Evolutionary conservation across 768 basidiomycete species (phyloP).

Genomic region (Lactifluus subvellereus): DNA sequence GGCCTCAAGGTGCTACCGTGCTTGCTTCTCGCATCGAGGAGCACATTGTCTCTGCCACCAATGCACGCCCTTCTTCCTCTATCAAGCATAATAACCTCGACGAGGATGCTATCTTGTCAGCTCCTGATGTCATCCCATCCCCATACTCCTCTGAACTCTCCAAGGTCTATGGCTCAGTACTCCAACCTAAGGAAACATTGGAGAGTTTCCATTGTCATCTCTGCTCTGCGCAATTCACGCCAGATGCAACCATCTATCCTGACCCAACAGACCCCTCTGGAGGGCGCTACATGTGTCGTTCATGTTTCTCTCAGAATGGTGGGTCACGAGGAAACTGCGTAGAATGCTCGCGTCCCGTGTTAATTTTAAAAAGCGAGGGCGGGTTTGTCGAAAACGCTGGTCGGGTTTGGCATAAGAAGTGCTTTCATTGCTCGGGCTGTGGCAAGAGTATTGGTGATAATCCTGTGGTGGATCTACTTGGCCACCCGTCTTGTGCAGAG

Average conservation of each 20-base stretch:
- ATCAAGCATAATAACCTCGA: conserved; percentile 39
- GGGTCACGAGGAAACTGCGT: conserved; percentile 74
- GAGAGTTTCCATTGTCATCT: conserved; percentile 60
- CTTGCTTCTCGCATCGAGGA: conserved; percentile 48
- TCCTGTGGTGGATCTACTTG: conserved; percentile 81
- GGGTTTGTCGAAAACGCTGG: conserved; percentile 67
- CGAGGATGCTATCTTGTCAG: conserved; percentile 36
- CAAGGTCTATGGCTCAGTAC: conserved; percentile 79
- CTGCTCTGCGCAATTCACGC: conserved; percentile 61
- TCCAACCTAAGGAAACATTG: conserved; percentile 75
- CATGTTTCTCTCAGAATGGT: conserved; percentile 66
- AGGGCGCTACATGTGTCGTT: conserved; percentile 61
- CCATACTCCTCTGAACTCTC: conserved; percentile 54
- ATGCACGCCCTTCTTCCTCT: conserved; percentile 50
- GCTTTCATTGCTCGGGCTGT: conserved; percentile 73
- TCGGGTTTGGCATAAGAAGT: conserved; percentile 75
- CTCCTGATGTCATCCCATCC: conserved; percentile 51
- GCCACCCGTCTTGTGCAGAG: conserved; percentile 69
- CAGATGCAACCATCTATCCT: conserved; percentile 84
- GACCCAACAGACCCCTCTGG: conserved; percentile 41
- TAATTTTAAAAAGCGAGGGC: conserved; percentile 71
- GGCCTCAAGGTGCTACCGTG: conserved; percentile 44
- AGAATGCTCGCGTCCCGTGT: conserved; percentile 61
- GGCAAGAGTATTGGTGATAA: conserved; percentile 63
- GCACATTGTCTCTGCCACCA: conserved; percentile 51